Evolutionary conservation across 495 filamentous ascomycete genomes (phyloP).

Genomic region (Lasiosphaeria ovina): DNA sequence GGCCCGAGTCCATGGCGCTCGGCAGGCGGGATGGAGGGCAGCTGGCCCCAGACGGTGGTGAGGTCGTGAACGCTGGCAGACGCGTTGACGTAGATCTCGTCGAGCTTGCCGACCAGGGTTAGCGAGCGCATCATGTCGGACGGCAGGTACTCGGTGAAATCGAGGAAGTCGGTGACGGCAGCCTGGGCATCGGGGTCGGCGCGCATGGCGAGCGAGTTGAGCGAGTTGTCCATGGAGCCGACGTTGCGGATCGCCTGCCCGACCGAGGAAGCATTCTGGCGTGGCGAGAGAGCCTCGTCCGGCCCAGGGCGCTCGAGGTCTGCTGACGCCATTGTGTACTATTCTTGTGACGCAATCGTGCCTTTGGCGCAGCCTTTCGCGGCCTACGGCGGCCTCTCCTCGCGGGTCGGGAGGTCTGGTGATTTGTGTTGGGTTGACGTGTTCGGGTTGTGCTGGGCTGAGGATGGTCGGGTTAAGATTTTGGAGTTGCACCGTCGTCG

Average conservation of each 20-base stretch:
- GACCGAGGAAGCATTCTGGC: constrained; percentile 32
- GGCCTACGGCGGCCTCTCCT: neutral
- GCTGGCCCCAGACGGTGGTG: constrained; percentile 68
- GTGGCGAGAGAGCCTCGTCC: constrained; percentile 41
- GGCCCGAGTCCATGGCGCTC: constrained; percentile 36
- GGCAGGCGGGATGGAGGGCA: constrained; percentile 58
- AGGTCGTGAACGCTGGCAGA: constrained; percentile 69
- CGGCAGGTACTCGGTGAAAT: constrained; percentile 95
- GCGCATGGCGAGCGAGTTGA: constrained; percentile 38
- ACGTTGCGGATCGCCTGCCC: constrained; percentile 31
- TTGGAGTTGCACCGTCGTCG: too few species aligned
- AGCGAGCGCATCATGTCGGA: constrained; percentile 89
- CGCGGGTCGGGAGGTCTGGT: neutral
- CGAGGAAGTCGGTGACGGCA: constrained; percentile 91
- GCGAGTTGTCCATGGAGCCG: constrained; percentile 26
- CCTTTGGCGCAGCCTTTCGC: neutral
- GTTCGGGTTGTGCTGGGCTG: too few species aligned
- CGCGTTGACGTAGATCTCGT: constrained; percentile 64
- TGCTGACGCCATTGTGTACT: constrained; percentile 12
- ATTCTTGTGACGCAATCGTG: neutral
- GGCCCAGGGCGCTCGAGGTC: constrained; percentile 24
- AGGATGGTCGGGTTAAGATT: too few species aligned
- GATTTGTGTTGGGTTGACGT: too few species aligned
- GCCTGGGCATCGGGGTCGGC: constrained; percentile 91
- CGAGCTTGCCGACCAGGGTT: constrained; percentile 80